Evolutionary conservation across 495 filamentous ascomycete genomes (phyloP), one percentile per base, ranked within the genome.

Genomic region (Apiosordaria backusii): DNA sequence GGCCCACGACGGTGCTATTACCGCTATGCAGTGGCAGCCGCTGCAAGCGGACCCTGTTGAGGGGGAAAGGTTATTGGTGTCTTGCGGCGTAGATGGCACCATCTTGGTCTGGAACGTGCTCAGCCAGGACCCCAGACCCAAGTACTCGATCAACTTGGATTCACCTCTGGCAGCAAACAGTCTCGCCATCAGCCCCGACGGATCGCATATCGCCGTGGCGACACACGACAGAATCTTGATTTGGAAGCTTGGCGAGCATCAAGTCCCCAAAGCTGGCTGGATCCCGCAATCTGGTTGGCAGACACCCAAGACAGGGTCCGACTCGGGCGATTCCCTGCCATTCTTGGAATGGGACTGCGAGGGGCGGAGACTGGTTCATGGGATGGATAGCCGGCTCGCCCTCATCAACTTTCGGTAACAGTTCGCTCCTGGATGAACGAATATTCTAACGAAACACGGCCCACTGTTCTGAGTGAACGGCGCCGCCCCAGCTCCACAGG

Each of bases 281-380:
- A 70, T 74, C 4, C 74, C 78, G 19, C 80, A 85, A 62, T 75
- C 77, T 0, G 82, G 81, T 7, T 84, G 82, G 82, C 72, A 79
- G 18, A 84, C 81, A 53, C 82, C 84, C n/a, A 79, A 75, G 25
- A 70, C 79, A 13, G 79, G 76, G 18, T 71, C 79, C 3, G 82
- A 84, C 13, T 15, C 67, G 1, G 78, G 81, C 13, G 83, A 85
- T 35, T 77, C 79, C 58, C 75, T 78, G 40, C 84, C 87, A 52
- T 87, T 85, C 65, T 72, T 94, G 21, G 84, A 85, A 57, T 96
- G 92, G 92, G 90, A 94, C 77, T 81, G 83, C 0, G 85, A 91
- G 73, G 89, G 90, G 1, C 86, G 89, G 69, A 88, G 86, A 71
- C 81, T 96, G 64, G 90, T 88, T 1, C 90, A 89, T 72, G 89